Percentiles rank a stretch among this genome's conserved stretches.
Conservation (phyloP, 148 eudicot species). For the Linanthus parryae region DNA sequence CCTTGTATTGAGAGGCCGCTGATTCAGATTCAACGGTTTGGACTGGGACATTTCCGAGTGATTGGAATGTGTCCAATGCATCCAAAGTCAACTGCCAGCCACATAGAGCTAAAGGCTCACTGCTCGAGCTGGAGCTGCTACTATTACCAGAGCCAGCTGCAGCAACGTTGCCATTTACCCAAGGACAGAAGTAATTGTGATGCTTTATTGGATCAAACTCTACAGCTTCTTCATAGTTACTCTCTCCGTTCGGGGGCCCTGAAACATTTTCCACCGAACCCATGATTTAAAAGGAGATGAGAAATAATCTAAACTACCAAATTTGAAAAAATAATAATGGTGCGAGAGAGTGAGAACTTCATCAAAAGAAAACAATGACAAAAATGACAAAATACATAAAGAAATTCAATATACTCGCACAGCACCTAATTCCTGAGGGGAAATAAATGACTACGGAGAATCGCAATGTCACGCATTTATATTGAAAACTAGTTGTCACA, state of each 20-base stretch:
- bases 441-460: no score
- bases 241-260: constrained; percentile 91
- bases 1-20: constrained; percentile 94
- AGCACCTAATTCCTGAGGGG: no score
- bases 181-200: constrained; percentile 91
- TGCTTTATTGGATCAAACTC: constrained; percentile 97
- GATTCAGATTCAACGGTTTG: constrained; percentile 96
- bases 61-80: constrained; percentile 84
- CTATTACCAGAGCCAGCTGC: constrained; percentile 74
- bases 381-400: background rate
- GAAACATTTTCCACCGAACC: constrained; percentile 5
- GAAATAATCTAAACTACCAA: background rate
- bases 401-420: no score
- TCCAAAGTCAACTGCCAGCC: constrained; percentile 99
- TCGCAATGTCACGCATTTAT: no score
- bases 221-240: constrained; percentile 72
- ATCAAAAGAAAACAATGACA: no score
- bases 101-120: constrained; percentile 68
- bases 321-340: no score
- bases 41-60: constrained; percentile 65
- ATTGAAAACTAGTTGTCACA: no score
- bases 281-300: background rate
- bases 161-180: constrained; percentile 99
- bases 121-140: constrained; percentile 61
- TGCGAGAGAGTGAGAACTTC: no score